Evolutionary conservation across 1,284 basidiomycete genomes (phyloP).

Genomic region (Apiotrichum laibachii): DNA sequence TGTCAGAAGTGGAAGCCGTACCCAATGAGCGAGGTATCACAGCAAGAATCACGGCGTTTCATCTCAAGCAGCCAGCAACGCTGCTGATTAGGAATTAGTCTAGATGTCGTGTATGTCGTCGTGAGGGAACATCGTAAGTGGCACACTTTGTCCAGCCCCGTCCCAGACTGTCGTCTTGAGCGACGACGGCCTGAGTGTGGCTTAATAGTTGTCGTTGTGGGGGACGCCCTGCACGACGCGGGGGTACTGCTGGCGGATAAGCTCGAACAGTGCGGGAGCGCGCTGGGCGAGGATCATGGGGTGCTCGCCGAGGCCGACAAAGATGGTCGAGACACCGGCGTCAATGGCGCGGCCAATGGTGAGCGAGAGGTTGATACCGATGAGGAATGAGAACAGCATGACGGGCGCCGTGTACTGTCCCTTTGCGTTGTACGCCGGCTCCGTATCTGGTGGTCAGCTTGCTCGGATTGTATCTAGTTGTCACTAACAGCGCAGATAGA

Average conservation of each 20-base stretch:
- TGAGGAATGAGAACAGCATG: conserved; percentile 74
- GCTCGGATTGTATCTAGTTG: not conserved
- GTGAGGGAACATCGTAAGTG: not conserved
- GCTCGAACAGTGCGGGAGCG: conserved; percentile 62
- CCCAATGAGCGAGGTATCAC: too few relatives aligned
- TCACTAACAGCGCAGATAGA: conserved; percentile 71
- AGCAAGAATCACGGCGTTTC: too few relatives aligned
- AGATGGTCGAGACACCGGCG: conserved; percentile 75
- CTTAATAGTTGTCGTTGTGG: conserved; percentile 1
- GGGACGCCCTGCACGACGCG: conserved; percentile 45
- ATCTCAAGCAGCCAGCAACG: not conserved
- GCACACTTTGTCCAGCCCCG: too few relatives aligned
- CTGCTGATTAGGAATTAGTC: not conserved
- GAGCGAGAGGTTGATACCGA: conserved; percentile 59
- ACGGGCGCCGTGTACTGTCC: conserved; percentile 76
- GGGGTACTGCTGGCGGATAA: conserved; percentile 51
- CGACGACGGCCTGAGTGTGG: too few relatives aligned
- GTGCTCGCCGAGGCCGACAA: conserved; percentile 78
- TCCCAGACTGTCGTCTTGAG: not conserved
- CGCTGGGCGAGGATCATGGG: conserved; percentile 67
- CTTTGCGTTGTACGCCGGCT: conserved; percentile 66
- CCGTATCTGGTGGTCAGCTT: conserved; percentile 51
- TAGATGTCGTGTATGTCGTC: not conserved
- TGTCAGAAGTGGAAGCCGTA: too few relatives aligned
- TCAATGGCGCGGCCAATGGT: conserved; percentile 42